Percentiles rank a stretch among this genome's conserved stretches.
These are phyloP conservation scores for Dioszegia crocea DNA, from an alignment of 768 basidiomycete genomes.

Conservation along the genomic window DNA sequence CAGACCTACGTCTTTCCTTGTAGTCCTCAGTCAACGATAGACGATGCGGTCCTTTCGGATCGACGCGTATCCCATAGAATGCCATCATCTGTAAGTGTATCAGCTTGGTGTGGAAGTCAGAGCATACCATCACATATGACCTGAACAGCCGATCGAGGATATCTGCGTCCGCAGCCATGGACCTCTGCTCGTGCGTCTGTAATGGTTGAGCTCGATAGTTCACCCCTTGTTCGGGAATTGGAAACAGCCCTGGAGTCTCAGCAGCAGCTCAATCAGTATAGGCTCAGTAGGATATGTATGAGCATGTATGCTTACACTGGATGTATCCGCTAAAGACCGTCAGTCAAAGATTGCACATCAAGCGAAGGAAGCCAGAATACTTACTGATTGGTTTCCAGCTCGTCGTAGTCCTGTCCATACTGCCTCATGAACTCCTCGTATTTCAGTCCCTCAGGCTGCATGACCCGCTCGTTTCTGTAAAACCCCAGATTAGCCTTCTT, in stretches of 20 bases:
- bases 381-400: constrained; percentile 41
- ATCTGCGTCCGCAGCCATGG: constrained; percentile 23
- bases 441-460: constrained; percentile 24
- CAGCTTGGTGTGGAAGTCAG: neutral
- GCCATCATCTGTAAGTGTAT: constrained; percentile 25
- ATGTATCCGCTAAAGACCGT: constrained; percentile 26
- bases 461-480: constrained; percentile 22
- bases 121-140: constrained; percentile 40
- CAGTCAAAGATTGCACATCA: neutral
- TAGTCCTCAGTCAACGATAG: constrained; percentile 11
- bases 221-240: constrained; percentile 44
- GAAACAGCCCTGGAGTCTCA: constrained; percentile 38
- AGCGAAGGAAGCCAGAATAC: neutral
- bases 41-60: constrained; percentile 11
- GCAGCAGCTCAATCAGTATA: neutral
- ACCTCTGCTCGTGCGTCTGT: constrained; percentile 26
- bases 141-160: constrained; percentile 24
- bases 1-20: constrained; percentile 25
- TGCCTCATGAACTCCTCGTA: constrained; percentile 30
- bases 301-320: constrained; percentile 23
- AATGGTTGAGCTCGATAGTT: constrained; percentile 41
- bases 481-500: constrained; percentile 25
- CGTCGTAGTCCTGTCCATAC: constrained; percentile 25
- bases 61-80: constrained; percentile 39
- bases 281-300: neutral